Percentiles rank a stretch among this genome's conserved stretches.
These are phyloP conservation scores for Gossypioides kirkii DNA, from an alignment of 345 rosid species.

Conservation along the genomic window DNA sequence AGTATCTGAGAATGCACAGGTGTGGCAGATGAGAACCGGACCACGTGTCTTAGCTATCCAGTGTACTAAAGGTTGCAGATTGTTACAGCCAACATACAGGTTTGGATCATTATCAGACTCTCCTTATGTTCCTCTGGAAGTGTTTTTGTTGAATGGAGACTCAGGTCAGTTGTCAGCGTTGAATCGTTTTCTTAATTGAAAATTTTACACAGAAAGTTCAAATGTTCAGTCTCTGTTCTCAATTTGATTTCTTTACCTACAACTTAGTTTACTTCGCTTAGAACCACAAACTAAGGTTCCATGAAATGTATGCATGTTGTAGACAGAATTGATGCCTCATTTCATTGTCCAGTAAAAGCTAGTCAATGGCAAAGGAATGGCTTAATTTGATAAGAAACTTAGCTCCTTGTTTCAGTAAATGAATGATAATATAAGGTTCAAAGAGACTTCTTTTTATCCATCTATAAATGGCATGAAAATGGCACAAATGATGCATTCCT, in stretches of 20 bases:
- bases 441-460: neutral
- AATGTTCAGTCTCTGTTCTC: conserved; percentile 5
- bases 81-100: conserved; percentile 82
- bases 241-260: neutral
- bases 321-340: neutral
- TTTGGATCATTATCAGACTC: conserved; percentile 62
- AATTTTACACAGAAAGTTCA: conserved; percentile 10
- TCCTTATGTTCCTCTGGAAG: conserved; percentile 78
- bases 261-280: neutral
- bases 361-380: neutral
- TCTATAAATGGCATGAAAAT: too few relatives aligned
- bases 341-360: neutral
- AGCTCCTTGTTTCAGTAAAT: neutral
- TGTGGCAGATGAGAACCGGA: conserved; percentile 99
- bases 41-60: conserved; percentile 67
- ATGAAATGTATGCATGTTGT: conserved; percentile 5
- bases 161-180: conserved; percentile 78
- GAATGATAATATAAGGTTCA: neutral
- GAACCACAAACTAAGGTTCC: neutral
- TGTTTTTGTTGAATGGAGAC: conserved; percentile 79
- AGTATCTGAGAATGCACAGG: conserved; percentile 43
- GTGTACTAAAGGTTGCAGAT: conserved; percentile 68
- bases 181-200: conserved; percentile 51
- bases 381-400: conserved; percentile 5
- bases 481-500: neutral